A percentile compares a stretch with the other conserved stretches of the same genome.
phyloP scores from a whole-genome alignment of 495 filamentous ascomycete genomes.

The Trichoderma gamsii region DNA sequence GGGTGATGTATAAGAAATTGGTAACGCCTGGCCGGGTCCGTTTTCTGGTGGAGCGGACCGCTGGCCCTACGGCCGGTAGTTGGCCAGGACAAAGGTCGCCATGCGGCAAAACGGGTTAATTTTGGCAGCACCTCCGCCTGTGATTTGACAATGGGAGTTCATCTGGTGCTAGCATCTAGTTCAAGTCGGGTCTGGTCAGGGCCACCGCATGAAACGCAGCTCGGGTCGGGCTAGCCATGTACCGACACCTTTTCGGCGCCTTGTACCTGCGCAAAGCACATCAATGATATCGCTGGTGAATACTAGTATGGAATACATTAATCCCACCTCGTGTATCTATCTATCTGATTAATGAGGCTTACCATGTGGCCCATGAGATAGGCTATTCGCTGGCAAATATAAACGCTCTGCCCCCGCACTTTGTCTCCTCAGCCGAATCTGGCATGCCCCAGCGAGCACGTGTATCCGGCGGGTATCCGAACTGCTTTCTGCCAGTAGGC shows the following conservation, averaged over 20 bases:
- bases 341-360: no score
- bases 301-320: no score
- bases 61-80: neutral
- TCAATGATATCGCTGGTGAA: no score
- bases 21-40: neutral
- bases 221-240: no score
- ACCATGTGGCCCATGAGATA: no score
- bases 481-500: neutral
- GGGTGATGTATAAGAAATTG: constrained; percentile 6
- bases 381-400: no score
- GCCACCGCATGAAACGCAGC: no score
- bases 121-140: neutral
- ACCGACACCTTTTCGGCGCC: no score
- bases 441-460: neutral
- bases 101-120: neutral
- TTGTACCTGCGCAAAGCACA: no score
- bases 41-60: neutral
- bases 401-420: neutral
- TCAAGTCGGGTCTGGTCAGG: no score
- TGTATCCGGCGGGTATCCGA: neutral
- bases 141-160: neutral
- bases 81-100: neutral
- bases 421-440: neutral
- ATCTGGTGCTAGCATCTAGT: no score
- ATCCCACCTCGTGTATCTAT: no score